Conservation (phyloP, 768 basidiomycete genomes). For the Tylopilus vinaceipallidus region DNA sequence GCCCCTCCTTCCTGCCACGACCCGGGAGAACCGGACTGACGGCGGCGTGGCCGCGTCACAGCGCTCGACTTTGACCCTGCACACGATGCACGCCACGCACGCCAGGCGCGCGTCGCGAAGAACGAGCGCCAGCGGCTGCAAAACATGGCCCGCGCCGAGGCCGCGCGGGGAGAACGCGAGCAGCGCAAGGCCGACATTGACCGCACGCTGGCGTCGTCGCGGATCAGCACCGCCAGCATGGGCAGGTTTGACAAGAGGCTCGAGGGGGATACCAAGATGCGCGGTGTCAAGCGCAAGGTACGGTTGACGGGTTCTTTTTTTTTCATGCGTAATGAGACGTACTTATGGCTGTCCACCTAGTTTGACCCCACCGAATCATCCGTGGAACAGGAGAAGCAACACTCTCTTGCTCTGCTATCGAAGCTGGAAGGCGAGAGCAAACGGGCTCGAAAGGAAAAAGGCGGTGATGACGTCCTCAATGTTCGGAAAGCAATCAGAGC, state of each 20-base stretch:
- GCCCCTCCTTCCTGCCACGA: neutral
- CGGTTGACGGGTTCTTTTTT: neutral
- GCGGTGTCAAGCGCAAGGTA: conserved; percentile 92
- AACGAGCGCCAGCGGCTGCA: conserved; percentile 75
- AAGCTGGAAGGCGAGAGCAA: conserved; percentile 73
- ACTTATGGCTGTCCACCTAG: conserved; percentile 40
- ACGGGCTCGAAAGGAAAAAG: conserved; percentile 44
- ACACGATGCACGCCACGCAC: conserved; percentile 69
- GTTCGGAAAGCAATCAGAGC: conserved; percentile 84
- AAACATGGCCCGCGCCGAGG: conserved; percentile 64
- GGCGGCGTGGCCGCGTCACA: no score
- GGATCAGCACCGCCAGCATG: conserved; percentile 90
- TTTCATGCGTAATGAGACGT: neutral
- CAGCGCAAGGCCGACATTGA: conserved; percentile 75
- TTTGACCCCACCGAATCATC: conserved; percentile 82
- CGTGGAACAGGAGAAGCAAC: conserved; percentile 62
- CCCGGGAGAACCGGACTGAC: no score
- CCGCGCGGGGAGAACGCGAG: conserved; percentile 35
- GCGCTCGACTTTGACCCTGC: conserved; percentile 81
- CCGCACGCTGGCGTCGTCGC: conserved; percentile 68
- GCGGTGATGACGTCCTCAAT: conserved; percentile 62
- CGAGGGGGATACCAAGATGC: conserved; percentile 87
- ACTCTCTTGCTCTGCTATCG: conserved; percentile 72
- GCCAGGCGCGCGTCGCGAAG: conserved; percentile 79
- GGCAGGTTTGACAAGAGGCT: conserved; percentile 90